Base-by-base conservation (phyloP, 2,329 filamentous ascomycete genomes). In the Sphaerostilbella broomeana region DNA sequence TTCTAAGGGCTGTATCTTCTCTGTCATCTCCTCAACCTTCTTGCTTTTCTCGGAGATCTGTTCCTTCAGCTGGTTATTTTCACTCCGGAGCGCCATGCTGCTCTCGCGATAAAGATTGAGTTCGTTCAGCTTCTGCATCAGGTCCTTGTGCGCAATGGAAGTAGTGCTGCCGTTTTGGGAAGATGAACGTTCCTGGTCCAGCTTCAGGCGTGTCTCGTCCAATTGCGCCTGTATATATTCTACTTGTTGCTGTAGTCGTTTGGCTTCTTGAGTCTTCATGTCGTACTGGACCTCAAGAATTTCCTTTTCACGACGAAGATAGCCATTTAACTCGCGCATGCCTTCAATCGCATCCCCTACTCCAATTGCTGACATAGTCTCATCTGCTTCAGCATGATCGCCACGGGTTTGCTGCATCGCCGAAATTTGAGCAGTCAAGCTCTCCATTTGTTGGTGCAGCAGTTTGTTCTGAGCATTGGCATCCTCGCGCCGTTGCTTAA, bases 261-360 rank as follows among this genome's bases (percentile, higher is more conserved):
- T 94, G 38, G 79, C 74, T 62, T 98, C 92, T 52, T 94, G 86
- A 1, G 81, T 73, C 53, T 90, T 89, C 30, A 97, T 72, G 51
- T 95, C 89, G 53, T 88, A 85, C 55, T 97, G 90, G n/a, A 95
- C 86, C 52, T 98, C 90, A 7, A 95, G 75, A 49, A 98, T 97
- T 58, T 97, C 92, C 69, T 97, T 98, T 64, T 98, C 94, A 28
- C 87, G 84, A 31, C 90, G 83, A 45, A 98, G 69, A 60, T 92
- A 98, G 46, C 78, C 84, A 63, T 94, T 94, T 41, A 98, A 77
- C 54, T 97, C 90, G 46, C 92, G 84, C 8, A 95, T 75, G 38
- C 85, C 86, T 49, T 87, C 85, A 8, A 81, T 67, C 27, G 77
- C 79, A 24, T 77, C 69, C 35, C 78, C 72, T 4, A 75, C 65